phyloP scores from a whole-genome alignment of 2,329 filamentous ascomycete species.

The Cladophialophora chaetospira region DNA sequence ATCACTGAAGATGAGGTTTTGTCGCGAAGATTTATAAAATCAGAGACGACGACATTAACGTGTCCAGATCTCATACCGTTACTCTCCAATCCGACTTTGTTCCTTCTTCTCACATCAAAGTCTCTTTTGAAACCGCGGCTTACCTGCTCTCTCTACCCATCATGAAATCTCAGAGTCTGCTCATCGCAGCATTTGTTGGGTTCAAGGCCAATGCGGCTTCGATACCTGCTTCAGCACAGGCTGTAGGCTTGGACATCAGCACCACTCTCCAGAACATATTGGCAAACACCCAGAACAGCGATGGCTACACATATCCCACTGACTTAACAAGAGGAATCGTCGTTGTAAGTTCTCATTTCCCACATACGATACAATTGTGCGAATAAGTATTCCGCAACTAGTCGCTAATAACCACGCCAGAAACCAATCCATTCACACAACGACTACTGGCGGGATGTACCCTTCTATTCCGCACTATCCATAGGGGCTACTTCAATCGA shows the following conservation, averaged over 20 bases:
- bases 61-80: no score
- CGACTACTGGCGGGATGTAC: slow-evolving; percentile 46
- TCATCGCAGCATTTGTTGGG: slow-evolving; percentile 16
- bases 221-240: slow-evolving; percentile 20
- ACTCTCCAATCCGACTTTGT: no score
- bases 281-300: slow-evolving; percentile 29
- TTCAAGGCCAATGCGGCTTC: slow-evolving; percentile 14
- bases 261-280: slow-evolving; percentile 32
- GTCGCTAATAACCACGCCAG: not conserved
- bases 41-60: no score
- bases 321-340: slow-evolving; percentile 43
- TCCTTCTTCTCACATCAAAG: not conserved
- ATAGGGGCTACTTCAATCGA: slow-evolving; percentile 49
- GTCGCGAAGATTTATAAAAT: no score
- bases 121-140: not conserved
- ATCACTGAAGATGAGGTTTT: no score
- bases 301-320: slow-evolving; percentile 38
- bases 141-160: not conserved
- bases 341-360: slow-evolving; percentile 38
- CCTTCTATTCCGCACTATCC: slow-evolving; percentile 43
- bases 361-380: no score
- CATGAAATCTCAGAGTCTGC: slow-evolving; percentile 21
- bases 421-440: slow-evolving; percentile 46
- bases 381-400: no score
- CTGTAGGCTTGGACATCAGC: slow-evolving; percentile 23